phyloP scores from a whole-genome alignment of 495 filamentous ascomycete species.

The Podospora didyma region DNA sequence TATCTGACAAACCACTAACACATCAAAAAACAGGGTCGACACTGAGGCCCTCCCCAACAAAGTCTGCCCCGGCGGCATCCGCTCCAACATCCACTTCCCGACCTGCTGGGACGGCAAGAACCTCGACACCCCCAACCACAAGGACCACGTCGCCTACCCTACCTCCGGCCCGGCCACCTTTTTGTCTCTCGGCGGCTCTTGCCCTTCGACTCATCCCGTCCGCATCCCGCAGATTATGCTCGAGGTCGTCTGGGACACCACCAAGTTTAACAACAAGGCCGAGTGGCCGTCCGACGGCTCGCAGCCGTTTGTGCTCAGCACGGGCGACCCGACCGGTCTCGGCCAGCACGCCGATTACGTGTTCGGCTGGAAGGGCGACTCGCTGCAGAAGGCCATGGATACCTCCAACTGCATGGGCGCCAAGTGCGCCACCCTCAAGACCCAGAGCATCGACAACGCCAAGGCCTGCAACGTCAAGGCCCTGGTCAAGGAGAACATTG shows the following conservation, averaged over 20 bases:
- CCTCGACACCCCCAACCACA: constrained; percentile 51
- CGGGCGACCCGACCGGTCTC: constrained; percentile 39
- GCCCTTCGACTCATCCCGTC: constrained; percentile 46
- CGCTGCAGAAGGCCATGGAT: constrained; percentile 48
- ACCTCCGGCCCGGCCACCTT: constrained; percentile 41
- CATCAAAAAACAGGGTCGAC: constrained; percentile 26
- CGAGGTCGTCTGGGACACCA: constrained; percentile 51
- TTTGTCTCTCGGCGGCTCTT: constrained; percentile 38
- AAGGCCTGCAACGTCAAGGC: constrained; percentile 33
- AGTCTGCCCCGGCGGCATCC: constrained; percentile 44
- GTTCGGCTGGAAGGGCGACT: constrained; percentile 46
- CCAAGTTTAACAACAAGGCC: constrained; percentile 40
- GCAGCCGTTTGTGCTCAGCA: constrained; percentile 46
- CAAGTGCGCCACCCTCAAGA: constrained; percentile 31
- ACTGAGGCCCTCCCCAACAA: constrained; percentile 37
- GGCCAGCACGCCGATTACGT: constrained; percentile 50
- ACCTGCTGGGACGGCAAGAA: constrained; percentile 56
- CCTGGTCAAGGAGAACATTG: constrained; percentile 36
- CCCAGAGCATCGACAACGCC: constrained; percentile 31
- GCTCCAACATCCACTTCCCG: constrained; percentile 50
- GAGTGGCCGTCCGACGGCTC: constrained; percentile 44
- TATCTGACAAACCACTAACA: not conserved
- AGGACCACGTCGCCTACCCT: constrained; percentile 46
- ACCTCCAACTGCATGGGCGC: constrained; percentile 41
- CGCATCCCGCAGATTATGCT: constrained; percentile 49